Evolutionary conservation across 768 basidiomycete species (phyloP), one percentile per base, ranked within the genome.

Genomic region (Leccinum fibrillosum): DNA sequence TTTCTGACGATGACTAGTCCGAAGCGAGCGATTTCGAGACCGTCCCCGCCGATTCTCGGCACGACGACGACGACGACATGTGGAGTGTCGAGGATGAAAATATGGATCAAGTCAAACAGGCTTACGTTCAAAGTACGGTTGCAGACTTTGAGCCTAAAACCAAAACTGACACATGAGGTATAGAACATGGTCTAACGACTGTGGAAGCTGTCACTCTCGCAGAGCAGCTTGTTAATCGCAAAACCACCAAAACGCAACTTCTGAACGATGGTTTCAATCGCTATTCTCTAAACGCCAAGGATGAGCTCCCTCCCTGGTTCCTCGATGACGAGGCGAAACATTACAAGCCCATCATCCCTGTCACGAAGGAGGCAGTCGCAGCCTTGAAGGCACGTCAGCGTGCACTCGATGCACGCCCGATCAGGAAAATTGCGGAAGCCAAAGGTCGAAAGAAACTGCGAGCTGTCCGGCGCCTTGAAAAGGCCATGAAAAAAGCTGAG

Each of bases 351-450:
- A 98, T 98, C 71, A 79, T 98, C 49, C 97, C 97, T n/a, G 81
- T 98, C 55, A 98, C 95, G 1, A 98, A 96, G 72, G 97, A 98
- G 71, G 97, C 97, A 10, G 79, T 98, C 56, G 81, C 82, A 51
- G 86, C 85, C 10, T 79, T 99, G 30, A 86, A 90, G 30, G 91
- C 90, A 21, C 93, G 91, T 73, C 91, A 95, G 74, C 89, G 96
- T 12, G 92, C 94, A 13, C 78, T 99, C 51, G 94, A 99, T 70
- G 94, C 96, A 1, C 86, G 97, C 25, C 97, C 97, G 17, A 98
- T 99, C 76, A 98, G 97, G 78, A 99, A 99, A 79, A 84, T 98
- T 7, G 97, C 96, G 9, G 97, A 98, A 75, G 97, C 97, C 13
- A 98, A 98, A 74, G 94, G 93, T 28, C 84, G 97, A 61, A 99